Conservation (phyloP, 139 green algal species). For the Micractinium conductrix region DNA sequence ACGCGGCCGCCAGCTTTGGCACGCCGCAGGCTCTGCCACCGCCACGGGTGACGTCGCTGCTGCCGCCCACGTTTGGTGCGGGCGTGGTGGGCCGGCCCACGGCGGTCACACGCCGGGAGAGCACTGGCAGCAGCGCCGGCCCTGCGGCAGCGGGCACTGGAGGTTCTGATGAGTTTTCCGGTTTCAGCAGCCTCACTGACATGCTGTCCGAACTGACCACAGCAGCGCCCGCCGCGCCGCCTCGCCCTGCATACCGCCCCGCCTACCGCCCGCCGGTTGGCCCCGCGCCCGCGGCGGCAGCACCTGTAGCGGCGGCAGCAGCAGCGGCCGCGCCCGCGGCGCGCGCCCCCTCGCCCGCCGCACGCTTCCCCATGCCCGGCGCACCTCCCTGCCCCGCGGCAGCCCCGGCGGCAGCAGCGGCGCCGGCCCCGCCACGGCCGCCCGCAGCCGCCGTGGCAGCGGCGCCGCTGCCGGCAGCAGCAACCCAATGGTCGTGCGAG, state of each 20-base stretch:
- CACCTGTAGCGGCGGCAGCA: not conserved
- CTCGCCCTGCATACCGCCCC: not conserved
- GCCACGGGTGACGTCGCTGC: conserved; percentile 1
- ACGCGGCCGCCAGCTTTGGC: not conserved
- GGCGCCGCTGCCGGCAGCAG: not conserved
- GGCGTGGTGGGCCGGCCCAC: not conserved
- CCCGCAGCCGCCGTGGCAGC: not conserved
- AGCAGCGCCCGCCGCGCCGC: not conserved
- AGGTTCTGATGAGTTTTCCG: not conserved
- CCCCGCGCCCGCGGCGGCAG: not conserved
- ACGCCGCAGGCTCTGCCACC: not conserved
- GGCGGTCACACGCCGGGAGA: not conserved
- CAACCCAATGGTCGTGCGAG: conserved; percentile 27
- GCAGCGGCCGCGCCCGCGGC: not conserved
- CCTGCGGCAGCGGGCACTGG: not conserved
- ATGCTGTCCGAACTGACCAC: conserved; percentile 22
- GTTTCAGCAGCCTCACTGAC: conserved; percentile 9
- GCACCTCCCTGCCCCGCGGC: not conserved
- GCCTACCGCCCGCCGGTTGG: conserved; percentile 10
- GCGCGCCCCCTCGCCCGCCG: not conserved
- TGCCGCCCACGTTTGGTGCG: not conserved
- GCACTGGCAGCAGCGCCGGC: not conserved
- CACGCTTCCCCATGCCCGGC: not conserved
- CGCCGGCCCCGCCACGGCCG: not conserved
- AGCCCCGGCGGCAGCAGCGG: not conserved